A percentile compares a stretch with the other conserved stretches of the same genome.
Conservation (phyloP, 129 eudicot genomes). For the Ambrosia artemisiifolia region DNA sequence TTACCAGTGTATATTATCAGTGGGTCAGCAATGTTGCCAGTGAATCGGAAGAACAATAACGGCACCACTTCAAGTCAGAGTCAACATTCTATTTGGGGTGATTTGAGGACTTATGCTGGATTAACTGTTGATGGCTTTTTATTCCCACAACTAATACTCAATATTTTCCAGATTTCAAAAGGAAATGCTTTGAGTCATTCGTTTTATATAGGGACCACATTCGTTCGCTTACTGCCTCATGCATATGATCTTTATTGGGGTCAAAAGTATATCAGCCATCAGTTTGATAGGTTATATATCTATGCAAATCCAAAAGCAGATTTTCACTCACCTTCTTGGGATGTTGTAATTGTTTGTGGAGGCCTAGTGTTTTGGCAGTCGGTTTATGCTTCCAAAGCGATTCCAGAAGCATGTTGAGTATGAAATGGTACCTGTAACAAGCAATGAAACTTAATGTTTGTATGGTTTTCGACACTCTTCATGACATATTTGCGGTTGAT, state of each 20-base stretch:
- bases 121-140: constrained; percentile 67
- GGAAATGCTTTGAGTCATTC: constrained; percentile 39
- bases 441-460: constrained; percentile 13
- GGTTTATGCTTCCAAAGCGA: constrained; percentile 41
- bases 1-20: constrained; percentile 43
- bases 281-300: constrained; percentile 34
- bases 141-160: constrained; percentile 66
- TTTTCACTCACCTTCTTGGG: constrained; percentile 59
- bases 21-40: constrained; percentile 38
- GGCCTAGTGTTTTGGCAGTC: constrained; percentile 56
- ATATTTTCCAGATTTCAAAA: constrained; percentile 42
- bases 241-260: constrained; percentile 61
- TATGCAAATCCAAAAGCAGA: constrained; percentile 54
- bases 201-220: constrained; percentile 61
- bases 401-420: constrained; percentile 42
- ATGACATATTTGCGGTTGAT: background rate
- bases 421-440: constrained; percentile 43
- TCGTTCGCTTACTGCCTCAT: constrained; percentile 51
- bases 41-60: constrained; percentile 32
- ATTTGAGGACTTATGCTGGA: constrained; percentile 61
- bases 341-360: constrained; percentile 45
- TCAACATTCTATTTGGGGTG: constrained; percentile 46
- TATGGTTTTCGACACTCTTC: background rate
- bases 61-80: too few relatives aligned
- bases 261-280: constrained; percentile 26